These are phyloP conservation scores for Starmerella sirachaensis DNA, from an alignment of 805 yeast species.

Conservation along the genomic window DNA sequence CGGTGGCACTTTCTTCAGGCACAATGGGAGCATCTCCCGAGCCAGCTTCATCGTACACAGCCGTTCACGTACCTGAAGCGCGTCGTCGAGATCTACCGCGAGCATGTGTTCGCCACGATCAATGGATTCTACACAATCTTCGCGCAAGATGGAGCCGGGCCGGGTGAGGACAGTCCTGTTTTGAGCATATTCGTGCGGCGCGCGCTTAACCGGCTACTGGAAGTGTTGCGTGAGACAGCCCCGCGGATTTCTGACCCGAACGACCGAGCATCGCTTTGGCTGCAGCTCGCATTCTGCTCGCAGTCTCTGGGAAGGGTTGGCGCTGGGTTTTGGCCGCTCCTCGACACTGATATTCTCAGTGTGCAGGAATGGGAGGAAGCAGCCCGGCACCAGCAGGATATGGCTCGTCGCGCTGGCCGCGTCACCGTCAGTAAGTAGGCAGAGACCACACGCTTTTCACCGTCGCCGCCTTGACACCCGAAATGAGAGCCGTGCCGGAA, in stretches of 20 bases:
- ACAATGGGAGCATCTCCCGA: conserved; percentile 20
- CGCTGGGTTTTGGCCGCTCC: conserved; percentile 48
- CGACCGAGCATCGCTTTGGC: conserved; percentile 34
- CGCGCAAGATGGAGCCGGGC: conserved; percentile 25
- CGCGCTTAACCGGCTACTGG: conserved; percentile 22
- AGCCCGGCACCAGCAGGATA: conserved; percentile 34
- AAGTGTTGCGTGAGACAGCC: conserved; percentile 18
- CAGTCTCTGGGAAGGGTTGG: conserved; percentile 65
- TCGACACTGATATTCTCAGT: conserved; percentile 22
- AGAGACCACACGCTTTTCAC: too few species aligned
- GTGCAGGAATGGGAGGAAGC: conserved; percentile 35
- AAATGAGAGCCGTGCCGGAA: too few species aligned
- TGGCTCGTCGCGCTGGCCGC: conserved; percentile 16
- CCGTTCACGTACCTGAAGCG: conserved; percentile 59
- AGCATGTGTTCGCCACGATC: conserved; percentile 63
- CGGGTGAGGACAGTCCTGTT: conserved; percentile 1
- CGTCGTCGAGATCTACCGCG: conserved; percentile 73
- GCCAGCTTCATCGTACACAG: conserved; percentile 43
- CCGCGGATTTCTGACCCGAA: conserved; percentile 26
- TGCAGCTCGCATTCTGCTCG: conserved; percentile 83
- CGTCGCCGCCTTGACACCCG: too few species aligned
- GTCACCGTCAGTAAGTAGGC: conserved; percentile 5
- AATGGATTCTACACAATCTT: conserved; percentile 56
- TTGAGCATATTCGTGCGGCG: conserved; percentile 24
- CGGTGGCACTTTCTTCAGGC: conserved; percentile 14